These are phyloP conservation scores for Protea cynaroides DNA, from an alignment of 164 flowering plant genomes.

Conservation along the genomic window DNA sequence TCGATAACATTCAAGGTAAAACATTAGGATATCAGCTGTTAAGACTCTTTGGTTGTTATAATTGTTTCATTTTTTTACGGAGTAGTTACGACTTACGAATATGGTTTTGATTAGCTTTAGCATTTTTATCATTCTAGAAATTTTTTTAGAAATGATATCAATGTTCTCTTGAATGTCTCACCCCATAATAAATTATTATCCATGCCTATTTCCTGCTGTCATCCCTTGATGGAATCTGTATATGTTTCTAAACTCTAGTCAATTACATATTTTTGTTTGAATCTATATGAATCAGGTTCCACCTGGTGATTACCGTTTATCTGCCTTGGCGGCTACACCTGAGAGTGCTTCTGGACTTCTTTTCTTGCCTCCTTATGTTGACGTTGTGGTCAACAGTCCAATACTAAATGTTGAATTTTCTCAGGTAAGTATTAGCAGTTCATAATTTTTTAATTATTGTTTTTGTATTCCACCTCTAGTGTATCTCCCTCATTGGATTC, in stretches of 20 bases:
- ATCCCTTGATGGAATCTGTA: neutral
- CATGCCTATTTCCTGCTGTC: neutral
- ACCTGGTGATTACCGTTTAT: slow-evolving; percentile 84
- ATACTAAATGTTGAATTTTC: slow-evolving; percentile 66
- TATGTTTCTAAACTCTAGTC: neutral
- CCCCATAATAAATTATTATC: too few relatives aligned
- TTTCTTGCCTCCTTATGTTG: slow-evolving; percentile 66
- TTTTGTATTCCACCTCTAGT: neutral
- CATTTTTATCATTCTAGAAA: too few relatives aligned
- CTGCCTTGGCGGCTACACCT: slow-evolving; percentile 60
- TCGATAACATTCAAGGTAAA: too few relatives aligned
- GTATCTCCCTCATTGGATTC: too few relatives aligned
- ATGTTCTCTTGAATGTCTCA: too few relatives aligned
- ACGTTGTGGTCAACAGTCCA: slow-evolving; percentile 73
- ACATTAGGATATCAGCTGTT: too few relatives aligned
- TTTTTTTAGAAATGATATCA: too few relatives aligned
- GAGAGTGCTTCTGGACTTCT: slow-evolving; percentile 66
- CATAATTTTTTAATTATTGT: neutral
- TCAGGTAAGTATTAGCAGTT: slow-evolving; percentile 49
- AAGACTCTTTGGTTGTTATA: too few relatives aligned
- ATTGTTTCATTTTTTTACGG: too few relatives aligned
- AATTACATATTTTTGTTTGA: slow-evolving; percentile 3
- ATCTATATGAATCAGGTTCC: slow-evolving; percentile 48
- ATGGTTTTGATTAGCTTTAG: too few relatives aligned
- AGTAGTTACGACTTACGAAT: too few relatives aligned